A percentile compares a stretch with the other conserved stretches of the same genome.
Evolutionary conservation across 257 asterid species (phyloP).

Genomic region (Ligustrum vulgare): DNA sequence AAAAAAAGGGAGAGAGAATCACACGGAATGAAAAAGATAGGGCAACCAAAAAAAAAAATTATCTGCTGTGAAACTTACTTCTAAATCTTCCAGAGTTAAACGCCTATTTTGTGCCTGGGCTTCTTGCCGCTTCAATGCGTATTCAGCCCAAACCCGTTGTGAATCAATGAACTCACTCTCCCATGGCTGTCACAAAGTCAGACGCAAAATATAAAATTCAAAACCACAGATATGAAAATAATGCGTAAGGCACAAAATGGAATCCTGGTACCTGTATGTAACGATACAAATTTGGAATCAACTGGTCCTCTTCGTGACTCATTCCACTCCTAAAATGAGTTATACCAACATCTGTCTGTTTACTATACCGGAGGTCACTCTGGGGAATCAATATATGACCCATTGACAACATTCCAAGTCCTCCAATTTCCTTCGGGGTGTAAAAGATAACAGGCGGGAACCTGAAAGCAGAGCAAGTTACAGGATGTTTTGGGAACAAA

Average conservation of each 20-base stretch:
- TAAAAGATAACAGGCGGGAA: constrained; percentile 98
- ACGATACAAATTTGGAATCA: constrained; percentile 96
- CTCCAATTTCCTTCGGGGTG: constrained; percentile 99
- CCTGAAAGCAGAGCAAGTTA: constrained; percentile 40
- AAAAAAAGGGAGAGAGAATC: neutral
- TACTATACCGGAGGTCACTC: constrained; percentile 96
- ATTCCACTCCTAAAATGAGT: constrained; percentile 97
- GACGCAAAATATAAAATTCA: constrained; percentile 6
- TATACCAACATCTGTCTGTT: constrained; percentile 95
- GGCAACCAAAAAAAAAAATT: neutral
- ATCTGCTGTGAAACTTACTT: constrained; percentile 49
- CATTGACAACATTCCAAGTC: constrained; percentile 98
- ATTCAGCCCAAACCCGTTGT: constrained; percentile 99
- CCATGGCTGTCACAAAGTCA: constrained; percentile 78
- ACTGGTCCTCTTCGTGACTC: constrained; percentile 98
- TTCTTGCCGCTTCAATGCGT: constrained; percentile 97
- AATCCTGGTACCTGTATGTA: constrained; percentile 74
- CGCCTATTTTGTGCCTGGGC: constrained; percentile 99
- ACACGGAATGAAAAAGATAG: neutral
- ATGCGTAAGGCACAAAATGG: neutral
- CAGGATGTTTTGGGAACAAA: neutral
- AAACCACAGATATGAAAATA: neutral
- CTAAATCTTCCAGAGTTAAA: constrained; percentile 92
- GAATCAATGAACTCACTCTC: constrained; percentile 98
- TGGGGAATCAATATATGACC: constrained; percentile 99